Evolutionary conservation across 164 flowering plant species (phyloP).

Genomic region (Piper betle): DNA sequence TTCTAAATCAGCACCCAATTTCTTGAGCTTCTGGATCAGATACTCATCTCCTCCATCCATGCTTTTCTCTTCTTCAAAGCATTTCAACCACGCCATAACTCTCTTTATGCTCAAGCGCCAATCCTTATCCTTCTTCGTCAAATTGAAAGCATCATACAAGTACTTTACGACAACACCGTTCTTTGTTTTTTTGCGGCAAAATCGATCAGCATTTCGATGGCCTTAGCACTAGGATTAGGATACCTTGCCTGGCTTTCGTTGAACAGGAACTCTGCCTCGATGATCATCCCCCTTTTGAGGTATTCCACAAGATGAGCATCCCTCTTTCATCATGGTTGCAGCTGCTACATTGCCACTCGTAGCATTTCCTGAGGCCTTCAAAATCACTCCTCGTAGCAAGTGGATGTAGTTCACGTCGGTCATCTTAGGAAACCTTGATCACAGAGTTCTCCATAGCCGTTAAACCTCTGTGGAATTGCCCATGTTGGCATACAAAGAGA

Average conservation of each 20-base stretch:
- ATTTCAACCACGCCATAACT: slow-evolving; percentile 8
- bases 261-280: too few relatives aligned
- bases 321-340: slow-evolving; percentile 20
- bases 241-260: slow-evolving; percentile 15
- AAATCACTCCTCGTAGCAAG: slow-evolving; percentile 20
- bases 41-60: too few relatives aligned
- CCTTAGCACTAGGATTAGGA: slow-evolving; percentile 8
- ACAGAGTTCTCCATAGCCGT: slow-evolving; percentile 24
- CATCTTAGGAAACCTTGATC: slow-evolving; percentile 12
- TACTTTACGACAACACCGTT: slow-evolving; percentile 18
- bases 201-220: slow-evolving; percentile 15
- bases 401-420: slow-evolving; percentile 21
- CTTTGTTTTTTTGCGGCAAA: slow-evolving; percentile 16
- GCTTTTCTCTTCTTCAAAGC: slow-evolving; percentile 2
- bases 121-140: slow-evolving; percentile 1
- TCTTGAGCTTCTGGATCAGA: too few relatives aligned
- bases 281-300: slow-evolving; percentile 20
- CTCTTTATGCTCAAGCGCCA: slow-evolving; percentile 14
- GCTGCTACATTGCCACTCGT: slow-evolving; percentile 22
- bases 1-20: too few relatives aligned
- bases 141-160: slow-evolving; percentile 15
- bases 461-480: slow-evolving; percentile 19
- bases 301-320: slow-evolving; percentile 20
- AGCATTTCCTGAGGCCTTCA: slow-evolving; percentile 18
- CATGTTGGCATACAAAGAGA: slow-evolving; percentile 18